Evolutionary conservation across 805 yeast genomes (phyloP), one percentile per base, ranked within the genome.

Genomic region (Cyberlindnera misumaiensis): DNA sequence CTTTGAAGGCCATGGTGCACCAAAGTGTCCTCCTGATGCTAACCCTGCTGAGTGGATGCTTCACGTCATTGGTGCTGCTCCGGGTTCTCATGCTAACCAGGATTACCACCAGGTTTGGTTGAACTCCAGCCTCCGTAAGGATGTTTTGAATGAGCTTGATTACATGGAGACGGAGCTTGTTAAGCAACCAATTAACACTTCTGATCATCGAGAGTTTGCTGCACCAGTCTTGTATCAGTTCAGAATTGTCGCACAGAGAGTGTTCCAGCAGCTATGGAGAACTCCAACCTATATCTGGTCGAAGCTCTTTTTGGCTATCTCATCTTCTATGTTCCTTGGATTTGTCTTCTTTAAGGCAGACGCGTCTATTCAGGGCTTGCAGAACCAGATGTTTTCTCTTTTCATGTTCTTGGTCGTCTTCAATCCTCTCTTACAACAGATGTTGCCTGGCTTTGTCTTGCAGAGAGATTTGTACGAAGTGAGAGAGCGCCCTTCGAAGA

Each of bases 1-100:
- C 55, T 81, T 83, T 51, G 87, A 82, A 57, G 54, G 58, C 4
- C 59, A 80, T 47, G 88, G 88, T 38, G 75, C 88, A 29, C 72
- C 68, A 17, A 64, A 65, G 39, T 83, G 89, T 63, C 88, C 89
- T 15, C 63, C 68, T 7, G 68, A 68, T 30, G 87, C 85, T 5
- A 83, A 83, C 48, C 90, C 90, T 25, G 90, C 89, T 11, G 88
- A 85, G 64, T 87, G 95, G 94, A 87, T 87, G 95, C 67, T 87
- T 61, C 83, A 82, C 45, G 83, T 80, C 45, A 82, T 81, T 51
- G 88, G 89, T 52, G 87, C 88, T 40, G 87, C 88, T 26, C 88
- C 88, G 6, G 88, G 87, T 38, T 75, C 85, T 27, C 81, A 76
- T 49, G 83, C 87, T 14, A 68, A 67, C 34, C 83, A 78, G 60